A percentile compares a stretch with the other conserved stretches of the same genome.
These are phyloP conservation scores for Phytophthora ohioensis DNA, from an alignment of 352 stramenopile genomes.

Conservation along the genomic window DNA sequence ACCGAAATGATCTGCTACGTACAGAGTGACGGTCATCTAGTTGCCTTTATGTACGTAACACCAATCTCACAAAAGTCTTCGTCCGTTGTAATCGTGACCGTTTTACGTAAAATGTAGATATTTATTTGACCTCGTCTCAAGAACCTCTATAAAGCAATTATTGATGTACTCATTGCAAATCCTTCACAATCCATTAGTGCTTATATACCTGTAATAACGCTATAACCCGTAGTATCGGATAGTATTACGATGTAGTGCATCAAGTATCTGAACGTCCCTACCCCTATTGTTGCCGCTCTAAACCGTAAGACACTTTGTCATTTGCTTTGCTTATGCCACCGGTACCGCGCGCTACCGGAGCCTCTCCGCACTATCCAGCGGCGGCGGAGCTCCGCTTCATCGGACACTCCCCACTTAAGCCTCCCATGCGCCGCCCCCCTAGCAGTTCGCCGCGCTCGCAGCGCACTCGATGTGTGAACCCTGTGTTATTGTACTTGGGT, in stretches of 20 bases:
- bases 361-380: slow-evolving; percentile 5
- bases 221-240: slow-evolving; percentile 16
- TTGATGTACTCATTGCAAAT: slow-evolving; percentile 1
- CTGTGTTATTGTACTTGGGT: slow-evolving; percentile 29
- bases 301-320: slow-evolving; percentile 20
- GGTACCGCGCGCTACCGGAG: background rate
- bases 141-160: slow-evolving; percentile 8
- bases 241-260: slow-evolving; percentile 1
- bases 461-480: slow-evolving; percentile 21
- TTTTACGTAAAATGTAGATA: slow-evolving; percentile 31
- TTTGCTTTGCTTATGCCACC: slow-evolving; percentile 10
- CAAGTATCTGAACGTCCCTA: slow-evolving; percentile 23
- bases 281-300: slow-evolving; percentile 1
- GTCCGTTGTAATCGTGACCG: slow-evolving; percentile 33
- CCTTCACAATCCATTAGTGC: background rate
- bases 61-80: slow-evolving; percentile 19
- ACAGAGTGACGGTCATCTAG: slow-evolving; percentile 31
- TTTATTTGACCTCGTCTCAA: slow-evolving; percentile 32
- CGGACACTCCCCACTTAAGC: background rate
- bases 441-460: slow-evolving; percentile 13
- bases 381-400: slow-evolving; percentile 5
- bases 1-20: background rate
- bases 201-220: background rate
- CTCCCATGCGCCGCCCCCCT: slow-evolving; percentile 16
- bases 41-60: slow-evolving; percentile 28